phyloP scores from a whole-genome alignment of 768 basidiomycete genomes.

The Kwoniella mangroviensis region DNA sequence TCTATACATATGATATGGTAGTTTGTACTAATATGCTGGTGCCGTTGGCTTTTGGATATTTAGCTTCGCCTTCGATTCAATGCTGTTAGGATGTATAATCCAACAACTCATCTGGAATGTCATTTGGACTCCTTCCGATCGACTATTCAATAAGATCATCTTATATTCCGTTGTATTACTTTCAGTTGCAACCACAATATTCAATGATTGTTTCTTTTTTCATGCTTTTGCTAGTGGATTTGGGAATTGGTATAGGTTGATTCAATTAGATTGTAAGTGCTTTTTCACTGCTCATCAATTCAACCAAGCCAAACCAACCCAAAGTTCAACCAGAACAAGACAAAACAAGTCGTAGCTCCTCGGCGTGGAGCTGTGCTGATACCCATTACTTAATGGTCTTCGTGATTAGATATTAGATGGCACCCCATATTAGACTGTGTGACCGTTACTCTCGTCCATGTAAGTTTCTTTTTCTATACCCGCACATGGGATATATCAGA shows the following conservation, averaged over 20 bases:
- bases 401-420: slow-evolving; percentile 18
- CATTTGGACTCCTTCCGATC: slow-evolving; percentile 12
- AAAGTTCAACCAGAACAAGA: too few species aligned
- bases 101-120: slow-evolving; percentile 13
- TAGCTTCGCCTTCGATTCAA: slow-evolving; percentile 19
- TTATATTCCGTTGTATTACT: slow-evolving; percentile 4
- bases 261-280: slow-evolving; percentile 18
- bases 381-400: too few species aligned
- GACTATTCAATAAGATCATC: slow-evolving; percentile 19
- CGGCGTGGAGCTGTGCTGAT: too few species aligned
- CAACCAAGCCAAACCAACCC: too few species aligned
- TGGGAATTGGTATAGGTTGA: slow-evolving; percentile 22
- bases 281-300: too few species aligned
- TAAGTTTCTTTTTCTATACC: too few species aligned
- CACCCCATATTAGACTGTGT: slow-evolving; percentile 12
- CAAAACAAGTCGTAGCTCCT: too few species aligned
- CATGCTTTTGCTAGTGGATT: slow-evolving; percentile 21
- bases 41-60: too few species aligned
- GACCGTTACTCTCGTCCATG: slow-evolving; percentile 17
- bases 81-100: slow-evolving; percentile 17
- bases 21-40: too few species aligned
- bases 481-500: too few species aligned
- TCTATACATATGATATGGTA: too few species aligned
- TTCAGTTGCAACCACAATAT: slow-evolving; percentile 5
- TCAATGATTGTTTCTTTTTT: slow-evolving; percentile 13